Evolutionary conservation across 257 asterid genomes (phyloP).

Genomic region (Agastache rugosa): DNA sequence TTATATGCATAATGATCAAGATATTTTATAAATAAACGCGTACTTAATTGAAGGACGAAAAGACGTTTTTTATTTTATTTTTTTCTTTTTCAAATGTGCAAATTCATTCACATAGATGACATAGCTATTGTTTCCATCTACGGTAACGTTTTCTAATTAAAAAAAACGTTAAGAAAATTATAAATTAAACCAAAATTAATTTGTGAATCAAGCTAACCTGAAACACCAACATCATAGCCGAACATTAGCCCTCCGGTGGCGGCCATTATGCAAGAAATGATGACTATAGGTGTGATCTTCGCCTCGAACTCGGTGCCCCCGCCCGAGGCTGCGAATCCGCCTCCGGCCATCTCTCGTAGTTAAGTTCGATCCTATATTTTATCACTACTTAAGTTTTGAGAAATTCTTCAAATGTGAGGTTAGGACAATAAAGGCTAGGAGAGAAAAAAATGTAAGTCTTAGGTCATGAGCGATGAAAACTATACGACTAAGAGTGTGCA

Average conservation of each 20-base stretch:
- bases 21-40: neutral
- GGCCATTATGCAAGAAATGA: slow-evolving; percentile 81
- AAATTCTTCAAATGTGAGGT: neutral
- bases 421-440: neutral
- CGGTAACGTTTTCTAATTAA: neutral
- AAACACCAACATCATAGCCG: slow-evolving; percentile 81
- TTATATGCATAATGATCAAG: neutral
- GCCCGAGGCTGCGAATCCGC: slow-evolving; percentile 61
- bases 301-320: slow-evolving; percentile 76
- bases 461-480: neutral
- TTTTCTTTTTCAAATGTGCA: neutral
- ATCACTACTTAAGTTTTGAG: neutral
- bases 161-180: neutral
- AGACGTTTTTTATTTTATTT: too few relatives aligned
- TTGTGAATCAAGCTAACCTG: slow-evolving; percentile 46
- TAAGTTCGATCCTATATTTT: neutral
- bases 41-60: neutral
- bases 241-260: slow-evolving; percentile 95
- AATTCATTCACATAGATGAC: neutral
- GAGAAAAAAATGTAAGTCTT: neutral
- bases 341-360: slow-evolving; percentile 61
- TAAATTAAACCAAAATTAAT: neutral
- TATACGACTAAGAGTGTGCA: slow-evolving; percentile 4
- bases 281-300: slow-evolving; percentile 78
- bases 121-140: neutral